Conservation (phyloP, 2,329 filamentous ascomycete species). For the Stachybotrys chartarum region DNA sequence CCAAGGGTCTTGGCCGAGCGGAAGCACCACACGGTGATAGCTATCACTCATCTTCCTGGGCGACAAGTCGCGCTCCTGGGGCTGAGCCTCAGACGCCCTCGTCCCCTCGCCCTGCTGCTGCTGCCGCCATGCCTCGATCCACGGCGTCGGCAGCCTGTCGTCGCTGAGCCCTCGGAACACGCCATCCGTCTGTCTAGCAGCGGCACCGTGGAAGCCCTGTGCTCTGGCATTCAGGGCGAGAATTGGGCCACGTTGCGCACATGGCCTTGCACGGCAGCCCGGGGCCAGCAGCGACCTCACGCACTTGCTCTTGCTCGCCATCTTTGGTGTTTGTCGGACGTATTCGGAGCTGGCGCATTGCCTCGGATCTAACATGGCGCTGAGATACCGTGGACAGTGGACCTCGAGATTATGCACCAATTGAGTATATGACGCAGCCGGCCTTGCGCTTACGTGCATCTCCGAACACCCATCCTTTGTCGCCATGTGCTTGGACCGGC, state of each 20-base stretch:
- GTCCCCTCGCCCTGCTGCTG: constrained; percentile 11
- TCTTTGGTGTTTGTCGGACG: not conserved
- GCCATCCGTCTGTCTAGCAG: constrained; percentile 14
- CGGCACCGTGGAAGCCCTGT: not conserved
- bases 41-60: constrained; percentile 23
- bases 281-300: not conserved
- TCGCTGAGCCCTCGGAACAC: constrained; percentile 19
- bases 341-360: not conserved
- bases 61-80: constrained; percentile 14
- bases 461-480: too few relatives aligned
- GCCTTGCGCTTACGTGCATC: too few relatives aligned
- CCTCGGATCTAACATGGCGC: not conserved
- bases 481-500: too few relatives aligned
- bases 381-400: too few relatives aligned
- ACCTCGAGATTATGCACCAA: not conserved
- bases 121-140: constrained; percentile 18
- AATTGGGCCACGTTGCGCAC: not conserved
- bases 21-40: constrained; percentile 36
- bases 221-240: not conserved
- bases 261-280: not conserved
- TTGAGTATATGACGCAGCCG: not conserved
- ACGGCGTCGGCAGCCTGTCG: constrained; percentile 16
- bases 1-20: constrained; percentile 68
- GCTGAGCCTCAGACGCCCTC: constrained; percentile 3
- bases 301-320: not conserved